A percentile compares a stretch with the other conserved stretches of the same genome.
These are phyloP conservation scores for Wickerhamomyces bisporus DNA, from an alignment of 805 yeast species.

Conservation along the genomic window DNA sequence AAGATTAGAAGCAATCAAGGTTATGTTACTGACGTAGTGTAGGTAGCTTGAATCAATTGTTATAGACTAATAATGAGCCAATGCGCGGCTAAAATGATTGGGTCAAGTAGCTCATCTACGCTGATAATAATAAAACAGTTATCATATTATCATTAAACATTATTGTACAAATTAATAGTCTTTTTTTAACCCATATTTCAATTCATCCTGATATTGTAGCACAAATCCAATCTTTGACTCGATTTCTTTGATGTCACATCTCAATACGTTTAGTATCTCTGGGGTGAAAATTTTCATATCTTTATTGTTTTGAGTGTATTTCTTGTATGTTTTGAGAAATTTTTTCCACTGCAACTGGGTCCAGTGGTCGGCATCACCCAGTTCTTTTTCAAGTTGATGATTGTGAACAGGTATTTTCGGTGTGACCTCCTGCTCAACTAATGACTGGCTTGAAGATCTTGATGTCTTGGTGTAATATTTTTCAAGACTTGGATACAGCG, in stretches of 20 bases:
- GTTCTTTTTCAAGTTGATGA: not conserved
- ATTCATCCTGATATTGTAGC: constrained; percentile 6
- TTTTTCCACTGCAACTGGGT: constrained; percentile 15
- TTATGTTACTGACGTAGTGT: too few species aligned
- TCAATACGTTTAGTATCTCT: constrained; percentile 7
- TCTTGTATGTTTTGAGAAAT: constrained; percentile 10
- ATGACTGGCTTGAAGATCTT: too few species aligned
- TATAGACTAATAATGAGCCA: too few species aligned
- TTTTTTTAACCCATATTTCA: constrained; percentile 1
- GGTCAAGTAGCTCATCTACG: too few species aligned
- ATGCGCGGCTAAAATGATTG: too few species aligned
- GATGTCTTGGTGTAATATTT: not conserved
- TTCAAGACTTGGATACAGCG: not conserved
- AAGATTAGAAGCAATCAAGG: too few species aligned
- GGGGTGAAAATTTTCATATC: constrained; percentile 13
- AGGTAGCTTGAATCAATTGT: too few species aligned
- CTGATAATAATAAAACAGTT: too few species aligned
- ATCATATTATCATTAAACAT: too few species aligned
- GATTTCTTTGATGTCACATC: constrained; percentile 19
- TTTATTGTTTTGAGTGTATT: constrained; percentile 2
- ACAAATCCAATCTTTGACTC: constrained; percentile 16
- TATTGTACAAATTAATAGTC: not conserved
- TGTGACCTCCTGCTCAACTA: too few species aligned
- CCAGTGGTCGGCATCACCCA: constrained; percentile 9
- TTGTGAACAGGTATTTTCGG: too few species aligned